A percentile compares a stretch with the other conserved stretches of the same genome.
phyloP scores from a whole-genome alignment of 1,284 basidiomycete genomes.

The Abortiporus biennis region DNA sequence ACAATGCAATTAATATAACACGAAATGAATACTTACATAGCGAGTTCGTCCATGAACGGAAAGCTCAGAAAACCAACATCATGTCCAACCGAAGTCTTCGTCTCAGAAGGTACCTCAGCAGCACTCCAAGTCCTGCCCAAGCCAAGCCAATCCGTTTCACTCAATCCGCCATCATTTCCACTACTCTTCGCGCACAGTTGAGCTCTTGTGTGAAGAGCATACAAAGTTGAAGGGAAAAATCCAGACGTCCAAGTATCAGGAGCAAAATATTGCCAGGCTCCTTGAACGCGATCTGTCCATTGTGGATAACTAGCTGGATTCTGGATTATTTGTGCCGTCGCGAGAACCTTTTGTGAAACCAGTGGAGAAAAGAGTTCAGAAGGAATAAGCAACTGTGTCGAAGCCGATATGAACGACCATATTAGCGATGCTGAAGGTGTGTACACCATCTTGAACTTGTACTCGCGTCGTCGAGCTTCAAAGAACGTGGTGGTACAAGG shows the following conservation, averaged over 20 bases:
- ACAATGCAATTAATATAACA: background rate
- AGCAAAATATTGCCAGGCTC: constrained; percentile 45
- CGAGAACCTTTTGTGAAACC: constrained; percentile 47
- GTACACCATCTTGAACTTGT: background rate
- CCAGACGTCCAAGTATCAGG: constrained; percentile 63
- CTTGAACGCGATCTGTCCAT: constrained; percentile 40
- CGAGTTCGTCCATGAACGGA: constrained; percentile 43
- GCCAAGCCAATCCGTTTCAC: constrained; percentile 41
- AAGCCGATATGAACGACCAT: background rate
- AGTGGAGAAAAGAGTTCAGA: constrained; percentile 50
- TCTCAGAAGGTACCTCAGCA: constrained; percentile 42
- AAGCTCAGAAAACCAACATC: constrained; percentile 69
- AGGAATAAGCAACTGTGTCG: constrained; percentile 9
- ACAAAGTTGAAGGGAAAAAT: constrained; percentile 59
- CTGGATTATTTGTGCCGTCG: constrained; percentile 38
- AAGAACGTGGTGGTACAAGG: no score
- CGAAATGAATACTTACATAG: constrained; percentile 19
- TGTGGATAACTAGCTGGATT: constrained; percentile 48
- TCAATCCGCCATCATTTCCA: constrained; percentile 19
- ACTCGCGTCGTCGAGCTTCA: no score
- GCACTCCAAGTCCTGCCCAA: constrained; percentile 44
- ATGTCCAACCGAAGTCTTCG: constrained; percentile 44
- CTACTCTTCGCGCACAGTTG: constrained; percentile 34
- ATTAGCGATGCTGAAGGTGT: background rate
- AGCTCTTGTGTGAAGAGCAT: constrained; percentile 48